phyloP scores from a whole-genome alignment of 2,329 filamentous ascomycete species.

The Phialophora verrucosa region DNA sequence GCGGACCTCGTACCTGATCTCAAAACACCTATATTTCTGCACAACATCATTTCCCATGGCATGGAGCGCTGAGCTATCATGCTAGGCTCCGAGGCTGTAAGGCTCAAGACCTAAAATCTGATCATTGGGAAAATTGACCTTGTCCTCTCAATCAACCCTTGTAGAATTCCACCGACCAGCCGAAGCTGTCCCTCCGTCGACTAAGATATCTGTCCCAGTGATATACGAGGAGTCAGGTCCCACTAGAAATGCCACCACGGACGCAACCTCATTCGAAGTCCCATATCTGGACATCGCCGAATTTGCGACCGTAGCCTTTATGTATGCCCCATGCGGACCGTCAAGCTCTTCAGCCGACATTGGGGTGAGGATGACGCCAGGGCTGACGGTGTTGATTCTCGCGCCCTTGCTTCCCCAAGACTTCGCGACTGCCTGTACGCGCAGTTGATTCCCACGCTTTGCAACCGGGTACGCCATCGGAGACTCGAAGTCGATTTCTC shows the following conservation, averaged over 20 bases:
- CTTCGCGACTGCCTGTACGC: neutral
- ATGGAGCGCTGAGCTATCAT: neutral
- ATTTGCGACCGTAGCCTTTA: neutral
- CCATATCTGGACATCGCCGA: neutral
- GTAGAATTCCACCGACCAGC: neutral
- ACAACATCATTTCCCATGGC: neutral
- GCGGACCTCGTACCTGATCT: neutral
- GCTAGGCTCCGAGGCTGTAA: neutral
- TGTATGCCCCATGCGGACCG: neutral
- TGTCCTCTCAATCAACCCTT: neutral
- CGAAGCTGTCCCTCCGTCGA: neutral
- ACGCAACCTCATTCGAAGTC: neutral
- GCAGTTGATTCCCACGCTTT: neutral
- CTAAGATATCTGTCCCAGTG: neutral
- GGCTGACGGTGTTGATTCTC: constrained; percentile 2
- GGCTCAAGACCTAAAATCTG: neutral
- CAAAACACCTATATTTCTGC: no score
- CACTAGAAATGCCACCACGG: constrained; percentile 1
- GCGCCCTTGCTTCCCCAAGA: neutral
- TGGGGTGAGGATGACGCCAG: neutral
- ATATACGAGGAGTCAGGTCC: neutral
- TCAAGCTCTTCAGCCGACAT: neutral
- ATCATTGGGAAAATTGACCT: neutral
- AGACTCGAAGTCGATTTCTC: neutral
- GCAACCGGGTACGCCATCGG: neutral